Evolutionary conservation across 2,329 filamentous ascomycete genomes (phyloP).

Genomic region (Aspergillus ruber): DNA sequence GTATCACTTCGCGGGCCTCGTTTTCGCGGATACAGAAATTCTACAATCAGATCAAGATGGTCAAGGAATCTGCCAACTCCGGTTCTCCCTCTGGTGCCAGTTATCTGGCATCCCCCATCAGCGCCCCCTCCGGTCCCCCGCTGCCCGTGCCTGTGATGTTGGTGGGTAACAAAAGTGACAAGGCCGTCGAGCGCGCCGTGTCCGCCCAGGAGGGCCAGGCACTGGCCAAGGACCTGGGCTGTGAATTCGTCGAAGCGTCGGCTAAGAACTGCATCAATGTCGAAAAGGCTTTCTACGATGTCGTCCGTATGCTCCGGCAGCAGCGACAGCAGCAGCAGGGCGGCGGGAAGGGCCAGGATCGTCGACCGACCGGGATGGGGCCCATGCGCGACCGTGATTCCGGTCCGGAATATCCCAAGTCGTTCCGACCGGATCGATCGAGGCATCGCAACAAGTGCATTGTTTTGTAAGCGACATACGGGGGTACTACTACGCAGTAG

Average conservation of each 20-base stretch:
- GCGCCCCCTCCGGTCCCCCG: conserved; percentile 44
- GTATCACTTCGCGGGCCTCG: conserved; percentile 92
- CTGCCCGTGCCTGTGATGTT: conserved; percentile 88
- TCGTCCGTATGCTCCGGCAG: conserved; percentile 80
- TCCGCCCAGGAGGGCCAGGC: conserved; percentile 94
- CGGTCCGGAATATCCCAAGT: conserved; percentile 33
- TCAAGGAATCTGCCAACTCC: conserved; percentile 73
- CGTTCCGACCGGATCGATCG: conserved; percentile 33
- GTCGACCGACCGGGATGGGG: conserved; percentile 31
- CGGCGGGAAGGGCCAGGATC: conserved; percentile 28
- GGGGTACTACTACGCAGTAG: conserved; percentile 6
- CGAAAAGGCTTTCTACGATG: conserved; percentile 97
- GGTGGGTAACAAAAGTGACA: conserved; percentile 96
- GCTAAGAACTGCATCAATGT: conserved; percentile 98
- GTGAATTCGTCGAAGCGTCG: conserved; percentile 94
- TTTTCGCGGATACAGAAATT: conserved; percentile 93
- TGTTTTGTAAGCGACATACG: conserved; percentile 27
- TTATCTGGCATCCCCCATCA: conserved; percentile 45
- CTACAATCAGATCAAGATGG: conserved; percentile 92
- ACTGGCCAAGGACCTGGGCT: conserved; percentile 82
- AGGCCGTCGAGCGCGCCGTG: conserved; percentile 90
- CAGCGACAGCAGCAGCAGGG: conserved; percentile 58
- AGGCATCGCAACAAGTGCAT: conserved; percentile 34
- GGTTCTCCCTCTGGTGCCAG: conserved; percentile 47
- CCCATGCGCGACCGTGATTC: conserved; percentile 30